Conservation (phyloP, 495 filamentous ascomycete species). For the Aspergillus bridgeri region DNA sequence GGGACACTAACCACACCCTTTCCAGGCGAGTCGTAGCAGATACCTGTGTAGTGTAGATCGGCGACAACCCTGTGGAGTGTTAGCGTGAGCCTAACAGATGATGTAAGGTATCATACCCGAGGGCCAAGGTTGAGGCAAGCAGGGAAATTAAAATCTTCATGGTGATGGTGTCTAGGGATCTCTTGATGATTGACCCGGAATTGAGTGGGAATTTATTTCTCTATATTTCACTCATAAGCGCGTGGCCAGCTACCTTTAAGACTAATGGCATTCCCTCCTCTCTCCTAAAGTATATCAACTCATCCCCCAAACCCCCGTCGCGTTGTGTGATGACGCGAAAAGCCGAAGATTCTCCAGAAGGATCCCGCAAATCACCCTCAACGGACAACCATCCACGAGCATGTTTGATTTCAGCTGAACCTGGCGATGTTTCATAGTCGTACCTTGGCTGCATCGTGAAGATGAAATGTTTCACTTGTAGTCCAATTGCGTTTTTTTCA, state of each 20-base stretch:
- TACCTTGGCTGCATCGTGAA: background rate
- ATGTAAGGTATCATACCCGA: slow-evolving; percentile 3
- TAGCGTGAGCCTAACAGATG: background rate
- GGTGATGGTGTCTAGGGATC: background rate
- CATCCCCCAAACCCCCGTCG: background rate
- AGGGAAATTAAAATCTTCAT: slow-evolving; percentile 6
- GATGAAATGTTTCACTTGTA: slow-evolving; percentile 1
- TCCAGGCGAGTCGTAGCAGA: slow-evolving; percentile 13
- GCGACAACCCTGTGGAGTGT: slow-evolving; percentile 9
- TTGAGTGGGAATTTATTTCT: background rate
- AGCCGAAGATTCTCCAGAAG: slow-evolving; percentile 1
- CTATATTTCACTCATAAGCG: background rate
- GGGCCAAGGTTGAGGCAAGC: slow-evolving; percentile 9
- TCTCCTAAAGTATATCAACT: background rate
- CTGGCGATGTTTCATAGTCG: background rate
- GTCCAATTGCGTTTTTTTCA: background rate
- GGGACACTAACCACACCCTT: slow-evolving; percentile 11
- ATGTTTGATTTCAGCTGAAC: background rate
- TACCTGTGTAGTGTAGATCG: slow-evolving; percentile 12
- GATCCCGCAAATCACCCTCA: background rate
- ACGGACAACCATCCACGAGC: background rate
- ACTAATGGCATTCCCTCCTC: background rate
- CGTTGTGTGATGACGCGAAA: background rate
- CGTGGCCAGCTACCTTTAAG: background rate
- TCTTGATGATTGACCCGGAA: background rate